Percentiles rank a stretch among this genome's conserved stretches.
These are phyloP conservation scores for Beauveria pseudobassiana DNA, from an alignment of 2,329 filamentous ascomycete genomes.

Conservation along the genomic window DNA sequence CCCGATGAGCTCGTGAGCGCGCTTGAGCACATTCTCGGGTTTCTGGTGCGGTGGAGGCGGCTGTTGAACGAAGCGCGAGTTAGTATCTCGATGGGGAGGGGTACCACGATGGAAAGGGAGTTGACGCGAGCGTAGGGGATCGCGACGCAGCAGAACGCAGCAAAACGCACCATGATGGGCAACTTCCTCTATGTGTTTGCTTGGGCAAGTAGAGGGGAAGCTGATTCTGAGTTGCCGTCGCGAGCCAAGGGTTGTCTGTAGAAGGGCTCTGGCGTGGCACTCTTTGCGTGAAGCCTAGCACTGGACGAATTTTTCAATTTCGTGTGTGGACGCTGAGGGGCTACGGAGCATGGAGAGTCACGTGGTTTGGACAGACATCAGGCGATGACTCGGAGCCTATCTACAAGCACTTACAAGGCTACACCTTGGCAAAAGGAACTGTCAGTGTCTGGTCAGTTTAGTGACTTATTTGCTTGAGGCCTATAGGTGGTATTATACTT, in stretches of 20 bases:
- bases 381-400: not conserved
- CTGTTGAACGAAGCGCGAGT: slow-evolving; percentile 37
- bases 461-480: not conserved
- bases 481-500: no score
- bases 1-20: slow-evolving; percentile 96
- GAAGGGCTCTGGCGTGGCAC: slow-evolving; percentile 31
- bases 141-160: slow-evolving; percentile 14
- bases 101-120: slow-evolving; percentile 14
- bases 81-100: slow-evolving; percentile 24
- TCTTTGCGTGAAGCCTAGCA: slow-evolving; percentile 31
- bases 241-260: slow-evolving; percentile 28
- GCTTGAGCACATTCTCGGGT: slow-evolving; percentile 98
- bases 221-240: slow-evolving; percentile 30
- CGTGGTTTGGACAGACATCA: slow-evolving; percentile 24
- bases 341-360: slow-evolving; percentile 25
- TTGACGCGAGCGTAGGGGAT: not conserved
- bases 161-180: slow-evolving; percentile 42
- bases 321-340: slow-evolving; percentile 39
- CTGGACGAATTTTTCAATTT: slow-evolving; percentile 37
- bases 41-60: slow-evolving; percentile 95
- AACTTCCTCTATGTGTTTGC: slow-evolving; percentile 39
- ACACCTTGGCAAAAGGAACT: not conserved
- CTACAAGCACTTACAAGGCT: not conserved
- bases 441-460: not conserved
- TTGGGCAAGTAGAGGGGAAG: slow-evolving; percentile 30